phyloP scores from a whole-genome alignment of 768 basidiomycete species.

The Rhizopogon rudus region DNA sequence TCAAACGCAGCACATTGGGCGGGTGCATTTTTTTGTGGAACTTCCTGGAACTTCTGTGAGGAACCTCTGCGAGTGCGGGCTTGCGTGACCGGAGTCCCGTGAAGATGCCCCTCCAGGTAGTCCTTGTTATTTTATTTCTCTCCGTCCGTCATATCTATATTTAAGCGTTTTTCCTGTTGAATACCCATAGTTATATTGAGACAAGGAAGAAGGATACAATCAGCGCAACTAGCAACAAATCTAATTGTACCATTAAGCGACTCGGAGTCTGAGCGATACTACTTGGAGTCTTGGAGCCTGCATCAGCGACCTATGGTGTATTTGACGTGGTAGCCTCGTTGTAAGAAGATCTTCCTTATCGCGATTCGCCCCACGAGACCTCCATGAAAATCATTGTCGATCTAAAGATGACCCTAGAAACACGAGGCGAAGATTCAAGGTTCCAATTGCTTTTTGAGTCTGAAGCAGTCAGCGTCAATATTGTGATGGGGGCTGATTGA shows the following conservation, averaged over 20 bases:
- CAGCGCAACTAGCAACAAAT: neutral
- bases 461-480: too few species aligned
- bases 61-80: too few species aligned
- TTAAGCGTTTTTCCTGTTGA: neutral
- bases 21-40: too few species aligned
- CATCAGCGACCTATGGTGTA: neutral
- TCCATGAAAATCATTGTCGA: neutral
- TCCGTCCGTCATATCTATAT: neutral
- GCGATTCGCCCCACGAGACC: neutral
- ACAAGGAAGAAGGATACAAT: too few species aligned
- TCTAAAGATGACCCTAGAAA: neutral
- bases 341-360: neutral
- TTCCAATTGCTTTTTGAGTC: neutral
- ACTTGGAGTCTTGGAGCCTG: neutral
- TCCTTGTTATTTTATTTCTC: neutral
- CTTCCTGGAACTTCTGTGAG: too few species aligned
- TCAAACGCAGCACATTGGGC: too few species aligned
- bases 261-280: neutral
- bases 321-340: neutral
- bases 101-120: too few species aligned
- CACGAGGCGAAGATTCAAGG: constrained; percentile 1
- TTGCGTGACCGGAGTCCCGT: too few species aligned
- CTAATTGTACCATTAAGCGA: neutral
- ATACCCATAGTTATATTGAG: neutral
- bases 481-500: too few species aligned